Base-by-base conservation (phyloP, 2,329 filamentous ascomycete genomes). In the Pleurostoma richardsiae region DNA sequence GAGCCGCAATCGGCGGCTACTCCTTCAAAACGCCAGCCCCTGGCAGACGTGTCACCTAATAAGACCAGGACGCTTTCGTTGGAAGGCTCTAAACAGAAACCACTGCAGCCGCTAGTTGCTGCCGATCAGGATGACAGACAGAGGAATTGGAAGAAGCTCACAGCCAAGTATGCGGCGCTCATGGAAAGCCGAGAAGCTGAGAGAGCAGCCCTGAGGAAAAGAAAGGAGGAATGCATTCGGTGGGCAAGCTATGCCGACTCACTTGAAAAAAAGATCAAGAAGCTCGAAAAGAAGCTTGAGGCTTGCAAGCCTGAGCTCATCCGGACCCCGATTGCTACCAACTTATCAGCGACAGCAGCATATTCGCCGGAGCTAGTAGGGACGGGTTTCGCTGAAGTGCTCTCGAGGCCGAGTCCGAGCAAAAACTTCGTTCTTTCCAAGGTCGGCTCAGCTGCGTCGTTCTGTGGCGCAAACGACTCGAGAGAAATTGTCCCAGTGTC, bases 201-300 rank as follows among this genome's bases (percentile, higher is more conserved):
- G 41, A 67, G 67, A 47, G 62, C 63, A 10, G 60, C 64, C 6
- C 60, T 72, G 6, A 56, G 60, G 30, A 71, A 66, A 52, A 67
- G 68, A 42, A 71, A 69, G 29, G 61, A 66, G 1, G 65, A 71
- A 28, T 67, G 68, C 4, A 64, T 73, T 5, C 54, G 57, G 30
- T 81, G 77, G 77, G 62, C 65, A 29, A 59, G 63, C 5, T 71
- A 76, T 45, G 70, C 71, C 4, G 66, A 66, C 27, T 54, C 62
- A 10, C 57, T 79, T 19, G 64, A 74, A 44, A 60, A 59, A 29
- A 74, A 66, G 49, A 63, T 80, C 8, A 63, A 65, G 41, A 61
- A 57, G 28, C 61, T 77, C 7, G 70, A 76, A 49, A 63, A 63
- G 30, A 65, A 67, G 46, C 57, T 30, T 8, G 33, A n/a, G 33